phyloP scores from a whole-genome alignment of 2,329 filamentous ascomycete genomes.

The Aquanectria penicillioides region DNA sequence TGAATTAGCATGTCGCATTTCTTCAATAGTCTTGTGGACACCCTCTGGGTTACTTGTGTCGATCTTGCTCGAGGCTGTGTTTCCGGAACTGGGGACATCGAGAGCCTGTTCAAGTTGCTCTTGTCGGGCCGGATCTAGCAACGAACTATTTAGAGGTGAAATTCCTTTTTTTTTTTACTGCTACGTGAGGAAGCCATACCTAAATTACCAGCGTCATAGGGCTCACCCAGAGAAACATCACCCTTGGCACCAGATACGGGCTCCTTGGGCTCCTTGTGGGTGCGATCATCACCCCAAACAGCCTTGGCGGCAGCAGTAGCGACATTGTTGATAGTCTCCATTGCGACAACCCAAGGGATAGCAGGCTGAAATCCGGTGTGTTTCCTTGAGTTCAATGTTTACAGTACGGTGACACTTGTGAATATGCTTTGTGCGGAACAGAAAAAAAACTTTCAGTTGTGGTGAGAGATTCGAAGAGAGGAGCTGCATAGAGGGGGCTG shows the following conservation, averaged over 20 bases:
- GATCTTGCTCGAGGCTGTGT: background rate
- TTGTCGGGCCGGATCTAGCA: background rate
- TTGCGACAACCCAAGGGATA: no score
- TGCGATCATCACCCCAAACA: constrained; percentile 55
- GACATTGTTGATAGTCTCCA: constrained; percentile 73
- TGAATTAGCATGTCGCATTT: constrained; percentile 44
- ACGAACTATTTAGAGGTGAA: background rate
- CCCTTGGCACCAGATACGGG: constrained; percentile 78
- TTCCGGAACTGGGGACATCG: background rate
- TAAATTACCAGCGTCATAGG: constrained; percentile 83
- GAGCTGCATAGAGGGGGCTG: no score
- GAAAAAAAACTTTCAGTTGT: no score
- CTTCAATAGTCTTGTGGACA: background rate
- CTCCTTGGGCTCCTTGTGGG: constrained; percentile 72
- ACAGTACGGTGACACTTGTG: no score
- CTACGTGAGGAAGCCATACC: constrained; percentile 50
- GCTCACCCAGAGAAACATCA: constrained; percentile 73
- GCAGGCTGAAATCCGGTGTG: no score
- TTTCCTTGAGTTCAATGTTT: background rate
- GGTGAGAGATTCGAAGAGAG: no score
- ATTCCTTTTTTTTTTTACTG: no score
- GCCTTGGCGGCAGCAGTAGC: constrained; percentile 53
- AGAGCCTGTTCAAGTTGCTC: constrained; percentile 6
- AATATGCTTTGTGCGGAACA: no score
- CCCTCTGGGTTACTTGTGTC: background rate